A percentile compares a stretch with the other conserved stretches of the same genome.
These are phyloP conservation scores for Monosporascus cannonballus DNA, from an alignment of 2,329 filamentous ascomycete species.

Conservation along the genomic window DNA sequence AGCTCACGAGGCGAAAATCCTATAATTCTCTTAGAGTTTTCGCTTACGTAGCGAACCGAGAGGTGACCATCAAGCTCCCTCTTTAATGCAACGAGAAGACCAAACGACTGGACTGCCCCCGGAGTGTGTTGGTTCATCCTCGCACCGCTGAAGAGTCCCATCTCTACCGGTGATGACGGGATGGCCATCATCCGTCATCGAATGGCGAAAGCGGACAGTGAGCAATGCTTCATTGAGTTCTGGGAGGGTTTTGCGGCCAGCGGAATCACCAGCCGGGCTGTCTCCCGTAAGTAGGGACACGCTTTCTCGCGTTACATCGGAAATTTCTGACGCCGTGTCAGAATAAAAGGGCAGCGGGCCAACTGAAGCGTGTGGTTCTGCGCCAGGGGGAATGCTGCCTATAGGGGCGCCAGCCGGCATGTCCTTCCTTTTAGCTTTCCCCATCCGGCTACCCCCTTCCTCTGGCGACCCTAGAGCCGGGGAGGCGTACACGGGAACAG, in stretches of 20 bases:
- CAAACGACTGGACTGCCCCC: conserved; percentile 75
- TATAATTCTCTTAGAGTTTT: conserved; percentile 70
- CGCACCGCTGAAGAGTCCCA: conserved; percentile 69
- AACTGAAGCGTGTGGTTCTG: conserved; percentile 3
- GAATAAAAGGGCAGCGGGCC: conserved; percentile 15
- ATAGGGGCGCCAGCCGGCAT: conserved; percentile 6
- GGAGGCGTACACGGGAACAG: conserved; percentile 5
- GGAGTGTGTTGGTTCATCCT: conserved; percentile 89
- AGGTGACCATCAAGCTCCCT: conserved; percentile 65
- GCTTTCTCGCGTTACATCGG: conserved; percentile 14
- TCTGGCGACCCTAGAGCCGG: conserved; percentile 9
- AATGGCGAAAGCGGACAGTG: conserved; percentile 72
- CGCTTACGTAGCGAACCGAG: conserved; percentile 67
- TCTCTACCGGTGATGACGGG: conserved; percentile 76
- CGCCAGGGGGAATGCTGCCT: conserved; percentile 7
- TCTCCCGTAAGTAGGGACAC: conserved; percentile 1
- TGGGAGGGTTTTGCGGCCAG: conserved; percentile 5
- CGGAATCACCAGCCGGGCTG: conserved; percentile 5
- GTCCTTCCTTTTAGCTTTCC: conserved; percentile 8
- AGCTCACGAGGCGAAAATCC: conserved; percentile 73
- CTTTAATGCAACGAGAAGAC: conserved; percentile 66
- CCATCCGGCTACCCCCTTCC: conserved; percentile 1
- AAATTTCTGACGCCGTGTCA: conserved; percentile 19
- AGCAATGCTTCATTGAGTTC: conserved; percentile 41
- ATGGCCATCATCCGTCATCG: conserved; percentile 71